Percentiles rank a stretch among this genome's conserved stretches.
Evolutionary conservation across 1,284 basidiomycete genomes (phyloP).

Genomic region (Nidula niveotomentosa): DNA sequence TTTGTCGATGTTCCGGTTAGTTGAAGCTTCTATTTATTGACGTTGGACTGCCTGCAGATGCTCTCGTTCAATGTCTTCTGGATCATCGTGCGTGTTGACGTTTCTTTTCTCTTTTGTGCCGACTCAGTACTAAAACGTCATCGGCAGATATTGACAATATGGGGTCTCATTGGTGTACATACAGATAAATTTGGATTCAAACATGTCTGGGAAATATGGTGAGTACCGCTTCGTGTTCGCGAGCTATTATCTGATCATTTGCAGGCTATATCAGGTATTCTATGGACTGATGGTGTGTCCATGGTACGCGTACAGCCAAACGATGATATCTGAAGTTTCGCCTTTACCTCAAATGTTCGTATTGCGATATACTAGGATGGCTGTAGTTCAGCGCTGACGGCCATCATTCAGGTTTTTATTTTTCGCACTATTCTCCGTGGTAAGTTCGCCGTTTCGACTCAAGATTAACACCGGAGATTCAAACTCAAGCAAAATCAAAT

Average conservation of each 20-base stretch:
- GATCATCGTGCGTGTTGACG: constrained; percentile 51
- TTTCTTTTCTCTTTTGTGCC: not conserved
- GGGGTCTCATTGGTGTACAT: constrained; percentile 79
- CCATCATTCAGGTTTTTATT: constrained; percentile 61
- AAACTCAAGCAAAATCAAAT: not conserved
- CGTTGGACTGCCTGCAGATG: constrained; percentile 44
- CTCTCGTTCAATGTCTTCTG: constrained; percentile 71
- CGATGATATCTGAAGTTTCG: constrained; percentile 83
- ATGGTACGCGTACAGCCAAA: constrained; percentile 85
- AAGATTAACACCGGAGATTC: too few species aligned
- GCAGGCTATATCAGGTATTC: constrained; percentile 67
- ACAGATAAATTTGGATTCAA: constrained; percentile 79
- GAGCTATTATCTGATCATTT: not conserved
- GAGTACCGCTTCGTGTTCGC: constrained; percentile 6
- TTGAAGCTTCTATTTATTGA: too few species aligned
- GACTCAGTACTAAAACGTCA: not conserved
- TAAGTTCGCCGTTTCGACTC: constrained; percentile 22
- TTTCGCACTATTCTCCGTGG: constrained; percentile 76
- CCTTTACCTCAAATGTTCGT: constrained; percentile 69
- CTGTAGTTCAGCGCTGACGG: too few species aligned
- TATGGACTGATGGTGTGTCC: constrained; percentile 82
- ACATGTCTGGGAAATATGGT: constrained; percentile 83
- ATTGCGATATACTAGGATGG: constrained; percentile 6
- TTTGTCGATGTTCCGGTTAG: constrained; percentile 21
- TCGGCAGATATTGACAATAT: constrained; percentile 60